Conservation (phyloP, 2,329 filamentous ascomycete species). For the Colletotrichum gigasporum region DNA sequence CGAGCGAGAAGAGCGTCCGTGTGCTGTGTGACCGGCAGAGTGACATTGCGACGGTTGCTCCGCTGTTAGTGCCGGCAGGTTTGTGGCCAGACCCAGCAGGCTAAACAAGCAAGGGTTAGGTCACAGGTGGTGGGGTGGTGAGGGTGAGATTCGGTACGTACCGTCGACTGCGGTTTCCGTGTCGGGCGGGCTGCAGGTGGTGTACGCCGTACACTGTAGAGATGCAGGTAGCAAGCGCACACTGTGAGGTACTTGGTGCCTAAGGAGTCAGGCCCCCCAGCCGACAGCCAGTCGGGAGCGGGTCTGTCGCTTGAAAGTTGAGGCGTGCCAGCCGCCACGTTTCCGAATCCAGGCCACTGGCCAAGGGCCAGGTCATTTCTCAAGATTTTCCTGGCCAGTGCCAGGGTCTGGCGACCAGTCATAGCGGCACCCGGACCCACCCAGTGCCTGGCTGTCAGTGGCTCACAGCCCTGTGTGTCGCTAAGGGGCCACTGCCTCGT, state of each 20-base stretch:
- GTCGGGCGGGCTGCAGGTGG: conserved; percentile 14
- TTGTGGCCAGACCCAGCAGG: conserved; percentile 11
- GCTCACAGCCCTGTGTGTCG: conserved; percentile 7
- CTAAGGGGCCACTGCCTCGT: conserved; percentile 25
- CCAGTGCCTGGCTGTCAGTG: conserved; percentile 17
- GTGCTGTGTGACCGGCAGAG: neutral
- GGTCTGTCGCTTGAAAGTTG: conserved; percentile 23
- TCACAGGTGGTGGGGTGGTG: too few species aligned
- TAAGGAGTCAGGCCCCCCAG: conserved; percentile 1
- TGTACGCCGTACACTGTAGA: too few species aligned
- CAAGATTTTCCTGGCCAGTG: neutral
- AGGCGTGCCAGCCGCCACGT: conserved; percentile 31
- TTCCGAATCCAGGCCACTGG: conserved; percentile 28
- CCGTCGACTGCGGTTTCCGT: conserved; percentile 3
- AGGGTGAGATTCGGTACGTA: conserved; percentile 7
- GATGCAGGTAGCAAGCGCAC: conserved; percentile 7
- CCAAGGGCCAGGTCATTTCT: conserved; percentile 24
- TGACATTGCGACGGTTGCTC: conserved; percentile 12
- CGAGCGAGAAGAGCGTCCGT: neutral
- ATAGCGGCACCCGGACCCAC: conserved; percentile 17
- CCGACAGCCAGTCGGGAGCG: conserved; percentile 1
- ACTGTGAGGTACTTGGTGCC: conserved; percentile 23
- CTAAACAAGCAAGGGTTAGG: neutral
- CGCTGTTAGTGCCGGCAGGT: conserved; percentile 23
- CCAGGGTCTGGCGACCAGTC: conserved; percentile 18